These are phyloP conservation scores for Mycena polygramma DNA, from an alignment of 768 basidiomycete genomes.

Conservation along the genomic window DNA sequence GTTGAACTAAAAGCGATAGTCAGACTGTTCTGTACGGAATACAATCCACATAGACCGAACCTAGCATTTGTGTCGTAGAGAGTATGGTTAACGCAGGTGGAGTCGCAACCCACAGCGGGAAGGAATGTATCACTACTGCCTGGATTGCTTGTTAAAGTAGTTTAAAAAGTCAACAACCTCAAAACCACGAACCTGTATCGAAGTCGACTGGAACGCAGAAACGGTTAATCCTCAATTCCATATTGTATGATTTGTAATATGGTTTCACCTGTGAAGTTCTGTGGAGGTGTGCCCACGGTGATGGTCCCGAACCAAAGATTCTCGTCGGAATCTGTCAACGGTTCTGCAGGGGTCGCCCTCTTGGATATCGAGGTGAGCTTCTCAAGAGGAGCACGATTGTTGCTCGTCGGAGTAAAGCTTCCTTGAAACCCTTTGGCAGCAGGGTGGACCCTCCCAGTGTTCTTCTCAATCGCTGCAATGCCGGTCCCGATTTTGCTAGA, in stretches of 20 bases:
- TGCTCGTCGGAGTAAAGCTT: conserved; percentile 16
- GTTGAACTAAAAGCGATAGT: conserved; percentile 47
- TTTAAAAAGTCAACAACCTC: not conserved
- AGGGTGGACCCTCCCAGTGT: conserved; percentile 28
- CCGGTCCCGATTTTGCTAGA: conserved; percentile 28
- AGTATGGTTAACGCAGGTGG: conserved; percentile 54
- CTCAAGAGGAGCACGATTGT: conserved; percentile 23
- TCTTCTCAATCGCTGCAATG: conserved; percentile 22
- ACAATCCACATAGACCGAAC: not conserved
- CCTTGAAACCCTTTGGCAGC: conserved; percentile 19
- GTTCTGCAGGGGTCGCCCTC: conserved; percentile 22
- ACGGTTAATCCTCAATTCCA: conserved; percentile 2
- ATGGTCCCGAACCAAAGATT: conserved; percentile 34
- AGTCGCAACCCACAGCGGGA: conserved; percentile 52
- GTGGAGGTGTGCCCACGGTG: conserved; percentile 61
- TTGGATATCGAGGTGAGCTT: conserved; percentile 24
- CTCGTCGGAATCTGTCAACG: conserved; percentile 29
- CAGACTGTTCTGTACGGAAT: not conserved
- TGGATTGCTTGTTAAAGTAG: conserved; percentile 28
- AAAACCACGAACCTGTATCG: conserved; percentile 57
- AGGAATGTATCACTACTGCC: conserved; percentile 66
- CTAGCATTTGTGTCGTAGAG: conserved; percentile 51
- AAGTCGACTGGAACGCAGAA: conserved; percentile 56
- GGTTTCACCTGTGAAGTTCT: conserved; percentile 54
- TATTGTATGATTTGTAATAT: conserved; percentile 1